These are phyloP conservation scores for Didymellaceae sp. DNA, from an alignment of 2,329 filamentous ascomycete species.

Conservation along the genomic window DNA sequence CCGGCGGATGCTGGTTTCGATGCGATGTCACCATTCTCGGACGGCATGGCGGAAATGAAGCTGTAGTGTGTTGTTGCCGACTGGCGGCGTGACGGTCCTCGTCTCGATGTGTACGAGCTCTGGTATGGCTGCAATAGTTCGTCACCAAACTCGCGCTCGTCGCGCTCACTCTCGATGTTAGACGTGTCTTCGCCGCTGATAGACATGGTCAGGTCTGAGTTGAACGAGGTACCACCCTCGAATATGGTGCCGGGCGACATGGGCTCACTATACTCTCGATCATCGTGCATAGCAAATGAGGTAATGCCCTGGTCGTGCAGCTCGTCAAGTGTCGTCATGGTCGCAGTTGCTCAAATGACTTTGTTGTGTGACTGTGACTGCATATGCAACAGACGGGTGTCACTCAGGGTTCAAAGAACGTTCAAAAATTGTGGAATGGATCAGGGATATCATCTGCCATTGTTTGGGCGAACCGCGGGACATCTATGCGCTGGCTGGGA, in stretches of 20 bases:
- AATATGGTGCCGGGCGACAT: constrained; percentile 40
- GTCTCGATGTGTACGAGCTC: constrained; percentile 43
- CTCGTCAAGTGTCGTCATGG: constrained; percentile 44
- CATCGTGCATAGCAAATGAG: constrained; percentile 45
- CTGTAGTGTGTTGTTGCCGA: constrained; percentile 42
- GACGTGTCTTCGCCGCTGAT: constrained; percentile 37
- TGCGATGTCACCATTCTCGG: constrained; percentile 44
- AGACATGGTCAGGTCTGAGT: constrained; percentile 39
- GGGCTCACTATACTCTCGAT: constrained; percentile 39
- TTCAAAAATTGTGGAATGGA: constrained; percentile 14
- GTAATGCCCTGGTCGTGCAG: constrained; percentile 38
- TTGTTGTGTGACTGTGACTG: constrained; percentile 26
- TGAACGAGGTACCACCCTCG: constrained; percentile 43
- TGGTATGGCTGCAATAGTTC: constrained; percentile 38
- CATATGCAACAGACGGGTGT: constrained; percentile 12
- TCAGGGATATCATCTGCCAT: constrained; percentile 16
- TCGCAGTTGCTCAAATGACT: constrained; percentile 10
- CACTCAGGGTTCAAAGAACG: constrained; percentile 25
- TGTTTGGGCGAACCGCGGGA: constrained; percentile 18
- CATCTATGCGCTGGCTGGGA: constrained; percentile 31
- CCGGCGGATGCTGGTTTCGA: constrained; percentile 38
- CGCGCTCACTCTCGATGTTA: constrained; percentile 40
- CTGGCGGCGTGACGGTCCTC: constrained; percentile 31
- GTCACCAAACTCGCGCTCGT: constrained; percentile 30
- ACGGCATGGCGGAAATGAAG: constrained; percentile 48